Evolutionary conservation across 2,329 filamentous ascomycete species (phyloP).

Genomic region (Colletotrichum salicis): DNA sequence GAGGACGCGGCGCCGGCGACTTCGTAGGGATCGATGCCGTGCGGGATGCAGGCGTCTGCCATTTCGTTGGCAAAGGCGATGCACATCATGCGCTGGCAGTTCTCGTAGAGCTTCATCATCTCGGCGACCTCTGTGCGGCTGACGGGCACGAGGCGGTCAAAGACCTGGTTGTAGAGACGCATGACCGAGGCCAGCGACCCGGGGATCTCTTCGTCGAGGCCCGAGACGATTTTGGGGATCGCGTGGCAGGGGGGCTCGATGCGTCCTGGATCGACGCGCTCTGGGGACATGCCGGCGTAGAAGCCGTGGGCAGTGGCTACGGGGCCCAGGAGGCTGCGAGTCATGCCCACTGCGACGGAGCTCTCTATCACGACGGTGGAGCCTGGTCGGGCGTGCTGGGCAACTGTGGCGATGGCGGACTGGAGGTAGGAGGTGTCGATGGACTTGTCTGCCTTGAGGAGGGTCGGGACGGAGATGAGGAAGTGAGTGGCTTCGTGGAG

Average conservation of each 20-base stretch:
- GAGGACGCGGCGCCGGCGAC: constrained; percentile 50
- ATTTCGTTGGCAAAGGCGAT: constrained; percentile 57
- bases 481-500: constrained; percentile 51
- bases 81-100: constrained; percentile 55
- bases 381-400: constrained; percentile 45
- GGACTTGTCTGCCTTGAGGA: constrained; percentile 48
- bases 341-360: constrained; percentile 56
- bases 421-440: constrained; percentile 50
- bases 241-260: constrained; percentile 39
- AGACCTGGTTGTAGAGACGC: constrained; percentile 50
- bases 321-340: constrained; percentile 48
- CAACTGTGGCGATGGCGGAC: constrained; percentile 47
- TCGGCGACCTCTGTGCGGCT: constrained; percentile 54
- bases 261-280: constrained; percentile 53
- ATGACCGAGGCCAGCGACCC: constrained; percentile 48
- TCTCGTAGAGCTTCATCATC: constrained; percentile 59
- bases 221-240: constrained; percentile 57
- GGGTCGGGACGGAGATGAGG: constrained; percentile 54
- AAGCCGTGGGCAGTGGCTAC: constrained; percentile 46
- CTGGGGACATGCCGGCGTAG: constrained; percentile 49
- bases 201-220: constrained; percentile 46
- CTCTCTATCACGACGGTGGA: constrained; percentile 53
- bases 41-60: constrained; percentile 50
- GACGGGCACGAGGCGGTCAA: constrained; percentile 51
- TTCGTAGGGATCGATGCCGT: constrained; percentile 51